A percentile compares a stretch with the other conserved stretches of the same genome.
Evolutionary conservation across 805 yeast species (phyloP).

Genomic region (Metschnikowia gruessii): DNA sequence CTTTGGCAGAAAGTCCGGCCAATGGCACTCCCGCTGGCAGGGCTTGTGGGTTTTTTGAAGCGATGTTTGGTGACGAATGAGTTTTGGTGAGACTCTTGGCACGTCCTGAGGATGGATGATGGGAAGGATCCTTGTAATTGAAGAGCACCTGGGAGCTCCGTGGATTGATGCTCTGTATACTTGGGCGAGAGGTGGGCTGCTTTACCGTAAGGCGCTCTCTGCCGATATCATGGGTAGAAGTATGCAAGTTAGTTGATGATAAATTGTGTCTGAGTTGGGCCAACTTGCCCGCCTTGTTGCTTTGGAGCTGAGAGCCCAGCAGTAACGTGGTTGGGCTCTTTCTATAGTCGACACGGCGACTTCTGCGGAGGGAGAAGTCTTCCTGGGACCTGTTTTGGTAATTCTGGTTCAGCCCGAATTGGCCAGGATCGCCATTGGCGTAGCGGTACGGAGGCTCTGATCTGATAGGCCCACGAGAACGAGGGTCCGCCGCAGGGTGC

Average conservation of each 20-base stretch:
- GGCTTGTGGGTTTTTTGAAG: neutral
- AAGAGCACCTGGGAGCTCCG: constrained; percentile 36
- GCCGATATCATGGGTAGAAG: neutral
- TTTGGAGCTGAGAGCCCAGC: constrained; percentile 28
- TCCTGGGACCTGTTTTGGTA: constrained; percentile 7
- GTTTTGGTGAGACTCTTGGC: constrained; percentile 1
- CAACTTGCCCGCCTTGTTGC: constrained; percentile 24
- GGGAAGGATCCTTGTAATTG: constrained; percentile 30
- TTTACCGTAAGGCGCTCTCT: neutral
- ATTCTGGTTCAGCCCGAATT: neutral
- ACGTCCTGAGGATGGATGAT: neutral
- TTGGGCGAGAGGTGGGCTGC: constrained; percentile 4
- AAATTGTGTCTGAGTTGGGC: constrained; percentile 26
- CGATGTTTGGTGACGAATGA: no score
- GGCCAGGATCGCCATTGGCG: neutral
- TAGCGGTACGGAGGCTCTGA: neutral
- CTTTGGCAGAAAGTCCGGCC: constrained; percentile 10
- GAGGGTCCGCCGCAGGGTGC: neutral
- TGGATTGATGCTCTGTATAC: constrained; percentile 20
- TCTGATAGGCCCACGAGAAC: neutral
- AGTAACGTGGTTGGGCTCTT: constrained; percentile 23
- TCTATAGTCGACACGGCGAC: constrained; percentile 41
- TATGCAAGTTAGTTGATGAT: neutral
- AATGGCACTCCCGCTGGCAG: constrained; percentile 2
- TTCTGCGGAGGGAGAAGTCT: constrained; percentile 34